Evolutionary conservation across 2,329 filamentous ascomycete genomes (phyloP), one percentile per base, ranked within the genome.

Genomic region (Cladobotryum protrusum): DNA sequence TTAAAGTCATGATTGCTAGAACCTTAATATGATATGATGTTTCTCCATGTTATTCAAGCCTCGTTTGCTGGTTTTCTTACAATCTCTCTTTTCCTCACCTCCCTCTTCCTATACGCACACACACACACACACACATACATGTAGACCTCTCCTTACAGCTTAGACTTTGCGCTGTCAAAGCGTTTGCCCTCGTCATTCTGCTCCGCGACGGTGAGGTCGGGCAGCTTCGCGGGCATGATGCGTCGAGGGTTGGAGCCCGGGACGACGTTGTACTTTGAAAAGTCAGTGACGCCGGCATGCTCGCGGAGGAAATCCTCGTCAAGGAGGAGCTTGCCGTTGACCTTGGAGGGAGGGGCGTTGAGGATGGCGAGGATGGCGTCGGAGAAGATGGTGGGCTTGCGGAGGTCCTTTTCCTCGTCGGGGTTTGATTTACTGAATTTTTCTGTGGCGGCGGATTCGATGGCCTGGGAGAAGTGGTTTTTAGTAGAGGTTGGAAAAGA

Each of bases 251-350:
- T 68, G 0, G 77, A 59, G 1, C 85, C 86, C 0, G 77, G 70
- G 1, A 91, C 73, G n/a, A 92, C 65, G 33, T 75, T 79, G 63
- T 95, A 95, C 59, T 81, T 78, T 0, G 75, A 76, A 59, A 95
- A 93, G 63, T 95, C 87, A 0, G 68, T 74, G 3, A 90, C 72
- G 1, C 83, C 82, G 17, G 69, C 73, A 52, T 83, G 74, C 6
- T 77, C 72, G 15, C 86, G 74, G 29, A 95, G 71, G 56, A 90
- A 93, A 62, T 95, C 89, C 63, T 95, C 89, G 59, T 95, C 89
- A 1, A 90, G 77, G 52, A 85, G 75, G 5, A 92, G 70, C 40
- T 80, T 68, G 0, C 89, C 89, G 62, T 89, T 95, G 18, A 93
- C 83, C 4, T 67, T 65, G 1, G 70, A 55, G 0, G 80, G 68